Evolutionary conservation across 2,329 filamentous ascomycete species (phyloP).

Genomic region (Aspergillus sp.): DNA sequence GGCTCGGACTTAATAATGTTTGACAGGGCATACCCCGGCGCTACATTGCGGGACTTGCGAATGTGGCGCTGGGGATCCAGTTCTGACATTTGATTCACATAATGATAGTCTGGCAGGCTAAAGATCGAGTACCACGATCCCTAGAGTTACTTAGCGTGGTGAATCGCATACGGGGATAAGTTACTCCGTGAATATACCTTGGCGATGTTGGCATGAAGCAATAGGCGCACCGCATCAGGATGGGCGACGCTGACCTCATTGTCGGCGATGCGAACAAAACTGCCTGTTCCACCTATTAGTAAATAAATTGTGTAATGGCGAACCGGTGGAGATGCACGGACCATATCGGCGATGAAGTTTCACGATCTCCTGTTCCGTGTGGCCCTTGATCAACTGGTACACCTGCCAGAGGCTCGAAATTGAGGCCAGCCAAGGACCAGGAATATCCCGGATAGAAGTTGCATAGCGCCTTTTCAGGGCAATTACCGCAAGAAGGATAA

Average conservation of each 20-base stretch:
- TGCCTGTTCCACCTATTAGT: conserved; percentile 21
- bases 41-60: conserved; percentile 35
- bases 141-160: conserved; percentile 19
- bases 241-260: conserved; percentile 50
- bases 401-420: conserved; percentile 46
- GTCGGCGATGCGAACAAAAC: conserved; percentile 48
- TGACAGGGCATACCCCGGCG: conserved; percentile 31
- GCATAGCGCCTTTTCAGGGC: conserved; percentile 47
- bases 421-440: conserved; percentile 46
- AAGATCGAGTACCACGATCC: conserved; percentile 40
- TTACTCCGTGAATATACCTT: conserved; percentile 15
- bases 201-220: conserved; percentile 34
- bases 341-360: conserved; percentile 44
- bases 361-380: conserved; percentile 41
- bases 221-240: conserved; percentile 41
- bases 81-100: conserved; percentile 44
- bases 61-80: conserved; percentile 40
- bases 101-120: conserved; percentile 44
- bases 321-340: conserved; percentile 16
- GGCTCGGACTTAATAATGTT: conserved; percentile 34
- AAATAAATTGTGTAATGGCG: background rate
- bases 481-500: background rate
- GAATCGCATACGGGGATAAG: conserved; percentile 7
- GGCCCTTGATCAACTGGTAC: conserved; percentile 39
- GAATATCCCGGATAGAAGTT: conserved; percentile 44